These are phyloP conservation scores for Leccinum ponderosum DNA, from an alignment of 1,284 basidiomycete species.

Conservation along the genomic window DNA sequence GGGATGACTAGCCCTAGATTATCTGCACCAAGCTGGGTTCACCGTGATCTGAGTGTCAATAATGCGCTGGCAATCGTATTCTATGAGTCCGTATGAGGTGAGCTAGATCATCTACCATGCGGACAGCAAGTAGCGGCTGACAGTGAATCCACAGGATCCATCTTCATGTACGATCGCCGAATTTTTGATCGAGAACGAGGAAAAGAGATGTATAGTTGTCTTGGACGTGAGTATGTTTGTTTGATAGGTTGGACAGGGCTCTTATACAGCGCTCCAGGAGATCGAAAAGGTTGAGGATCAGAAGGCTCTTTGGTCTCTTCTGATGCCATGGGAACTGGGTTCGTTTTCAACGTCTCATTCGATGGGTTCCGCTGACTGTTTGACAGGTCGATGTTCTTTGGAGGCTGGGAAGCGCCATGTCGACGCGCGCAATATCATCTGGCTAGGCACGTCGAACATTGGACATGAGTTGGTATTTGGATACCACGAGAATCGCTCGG, in stretches of 20 bases:
- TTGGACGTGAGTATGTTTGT: slow-evolving; percentile 60
- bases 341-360: slow-evolving; percentile 13
- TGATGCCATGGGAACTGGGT: slow-evolving; percentile 84
- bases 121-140: not conserved
- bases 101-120: slow-evolving; percentile 13
- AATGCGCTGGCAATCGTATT: slow-evolving; percentile 64
- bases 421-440: slow-evolving; percentile 76
- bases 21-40: no score
- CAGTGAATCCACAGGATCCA: slow-evolving; percentile 47
- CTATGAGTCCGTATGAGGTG: slow-evolving; percentile 75
- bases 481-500: slow-evolving; percentile 52
- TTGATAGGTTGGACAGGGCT: not conserved
- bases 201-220: slow-evolving; percentile 79
- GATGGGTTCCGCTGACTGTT: slow-evolving; percentile 10
- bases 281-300: slow-evolving; percentile 79
- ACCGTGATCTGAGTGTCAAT: no score
- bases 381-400: slow-evolving; percentile 64
- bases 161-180: slow-evolving; percentile 67
- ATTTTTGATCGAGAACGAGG: slow-evolving; percentile 75
- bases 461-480: slow-evolving; percentile 73
- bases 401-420: slow-evolving; percentile 68
- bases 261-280: slow-evolving; percentile 49
- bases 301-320: slow-evolving; percentile 68
- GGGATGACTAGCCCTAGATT: no score
- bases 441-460: slow-evolving; percentile 81